Conservation (phyloP, 345 rosid genomes). For the Pistacia vera region DNA sequence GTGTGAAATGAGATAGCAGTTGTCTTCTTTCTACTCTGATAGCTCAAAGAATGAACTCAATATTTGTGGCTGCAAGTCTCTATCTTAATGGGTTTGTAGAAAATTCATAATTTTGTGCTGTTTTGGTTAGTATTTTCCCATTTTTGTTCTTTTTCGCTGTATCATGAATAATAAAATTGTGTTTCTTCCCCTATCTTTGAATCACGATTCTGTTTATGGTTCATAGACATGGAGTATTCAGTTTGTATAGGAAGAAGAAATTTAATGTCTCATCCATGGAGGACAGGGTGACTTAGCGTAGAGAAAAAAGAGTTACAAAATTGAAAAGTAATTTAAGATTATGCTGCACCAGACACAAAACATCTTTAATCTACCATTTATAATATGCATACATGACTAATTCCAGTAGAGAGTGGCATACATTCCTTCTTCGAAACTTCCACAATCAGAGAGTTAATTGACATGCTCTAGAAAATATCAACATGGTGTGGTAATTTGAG, state of each 20-base stretch:
- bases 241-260: not conserved
- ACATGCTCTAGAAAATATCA: not conserved
- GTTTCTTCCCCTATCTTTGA: not conserved
- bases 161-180: not conserved
- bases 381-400: not conserved
- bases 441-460: not conserved
- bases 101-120: too few relatives aligned
- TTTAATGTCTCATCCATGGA: not conserved
- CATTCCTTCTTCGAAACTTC: not conserved
- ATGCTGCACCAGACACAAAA: too few relatives aligned
- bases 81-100: too few relatives aligned
- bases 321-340: not conserved
- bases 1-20: too few relatives aligned
- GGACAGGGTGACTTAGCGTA: not conserved
- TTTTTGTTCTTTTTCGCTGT: too few relatives aligned
- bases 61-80: too few relatives aligned
- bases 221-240: not conserved
- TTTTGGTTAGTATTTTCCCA: too few relatives aligned
- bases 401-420: not conserved
- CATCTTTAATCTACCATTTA: too few relatives aligned
- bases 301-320: not conserved
- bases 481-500: not conserved
- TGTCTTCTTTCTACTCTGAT: not conserved
- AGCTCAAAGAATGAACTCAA: too few relatives aligned
- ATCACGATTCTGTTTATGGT: not conserved